A percentile compares a stretch with the other conserved stretches of the same genome.
Evolutionary conservation across 2,329 filamentous ascomycete genomes (phyloP).

Genomic region (Cercospora janseana): DNA sequence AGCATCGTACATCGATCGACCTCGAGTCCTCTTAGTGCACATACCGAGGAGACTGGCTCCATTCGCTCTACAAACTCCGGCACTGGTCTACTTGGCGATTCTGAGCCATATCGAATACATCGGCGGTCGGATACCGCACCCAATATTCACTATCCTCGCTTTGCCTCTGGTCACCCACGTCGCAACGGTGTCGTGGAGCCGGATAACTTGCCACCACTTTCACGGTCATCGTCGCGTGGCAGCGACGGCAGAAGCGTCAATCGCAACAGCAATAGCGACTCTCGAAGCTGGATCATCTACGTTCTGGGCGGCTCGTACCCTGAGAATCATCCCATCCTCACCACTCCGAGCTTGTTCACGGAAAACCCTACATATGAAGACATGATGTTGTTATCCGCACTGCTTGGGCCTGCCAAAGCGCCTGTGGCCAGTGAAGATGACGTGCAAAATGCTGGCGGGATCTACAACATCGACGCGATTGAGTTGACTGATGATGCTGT

Average conservation of each 20-base stretch:
- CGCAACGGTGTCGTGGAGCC: slow-evolving; percentile 63
- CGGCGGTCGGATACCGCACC: slow-evolving; percentile 38
- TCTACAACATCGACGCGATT: slow-evolving; percentile 52
- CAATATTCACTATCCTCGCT: slow-evolving; percentile 49
- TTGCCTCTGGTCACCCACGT: slow-evolving; percentile 61
- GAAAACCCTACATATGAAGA: slow-evolving; percentile 71
- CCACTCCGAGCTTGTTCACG: slow-evolving; percentile 67
- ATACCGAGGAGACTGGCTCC: slow-evolving; percentile 37
- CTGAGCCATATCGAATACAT: slow-evolving; percentile 31
- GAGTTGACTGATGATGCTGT: slow-evolving; percentile 23
- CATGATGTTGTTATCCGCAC: slow-evolving; percentile 66
- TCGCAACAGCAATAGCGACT: slow-evolving; percentile 42
- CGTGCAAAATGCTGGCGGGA: slow-evolving; percentile 59
- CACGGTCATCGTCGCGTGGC: slow-evolving; percentile 32
- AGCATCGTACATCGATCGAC: slow-evolving; percentile 33
- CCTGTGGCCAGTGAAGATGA: slow-evolving; percentile 66
- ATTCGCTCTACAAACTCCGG: slow-evolving; percentile 36
- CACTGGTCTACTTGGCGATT: slow-evolving; percentile 34
- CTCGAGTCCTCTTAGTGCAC: slow-evolving; percentile 34
- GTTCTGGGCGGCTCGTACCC: slow-evolving; percentile 68
- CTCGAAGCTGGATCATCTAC: slow-evolving; percentile 70
- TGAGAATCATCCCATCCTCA: slow-evolving; percentile 68
- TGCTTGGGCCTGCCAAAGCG: slow-evolving; percentile 66
- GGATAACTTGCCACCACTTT: slow-evolving; percentile 53
- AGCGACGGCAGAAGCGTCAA: slow-evolving; percentile 34